A percentile compares a stretch with the other conserved stretches of the same genome.
Evolutionary conservation across 129 eudicot genomes (phyloP).

Genomic region (Chrysanthemum lavandulifolium): DNA sequence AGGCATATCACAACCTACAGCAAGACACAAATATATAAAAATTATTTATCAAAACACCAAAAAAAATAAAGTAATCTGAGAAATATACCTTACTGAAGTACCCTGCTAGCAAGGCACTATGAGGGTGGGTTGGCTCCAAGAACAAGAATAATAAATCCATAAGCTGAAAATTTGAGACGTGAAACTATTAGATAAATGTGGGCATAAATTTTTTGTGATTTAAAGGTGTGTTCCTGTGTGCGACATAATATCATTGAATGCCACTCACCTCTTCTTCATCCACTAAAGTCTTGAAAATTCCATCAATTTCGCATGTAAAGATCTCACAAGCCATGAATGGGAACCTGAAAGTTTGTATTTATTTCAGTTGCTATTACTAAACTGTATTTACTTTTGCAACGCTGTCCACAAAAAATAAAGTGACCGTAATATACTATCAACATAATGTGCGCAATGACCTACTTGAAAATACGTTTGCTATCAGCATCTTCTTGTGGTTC

Average conservation of each 20-base stretch:
- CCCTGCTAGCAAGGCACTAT: constrained; percentile 90
- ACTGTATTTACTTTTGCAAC: not conserved
- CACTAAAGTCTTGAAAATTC: constrained; percentile 75
- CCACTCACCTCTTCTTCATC: constrained; percentile 75
- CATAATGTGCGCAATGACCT: constrained; percentile 23
- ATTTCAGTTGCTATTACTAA: not conserved
- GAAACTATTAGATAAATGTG: not conserved
- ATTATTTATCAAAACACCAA: not conserved
- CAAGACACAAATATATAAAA: not conserved
- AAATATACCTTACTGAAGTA: constrained; percentile 81
- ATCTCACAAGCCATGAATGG: constrained; percentile 88
- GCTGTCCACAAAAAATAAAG: not conserved
- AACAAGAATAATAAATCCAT: constrained; percentile 88
- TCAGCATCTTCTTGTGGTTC: constrained; percentile 87
- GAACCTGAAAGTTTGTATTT: constrained; percentile 41
- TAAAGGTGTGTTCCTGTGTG: not conserved
- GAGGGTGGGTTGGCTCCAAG: constrained; percentile 81
- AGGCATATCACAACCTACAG: constrained; percentile 73
- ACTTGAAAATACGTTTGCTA: constrained; percentile 83
- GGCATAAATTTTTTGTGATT: not conserved
- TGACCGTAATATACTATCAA: not conserved
- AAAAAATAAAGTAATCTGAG: not conserved
- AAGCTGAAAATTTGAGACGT: constrained; percentile 45
- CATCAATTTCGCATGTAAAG: constrained; percentile 90
- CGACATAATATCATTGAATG: not conserved